These are phyloP conservation scores for Auriculariales sp. DNA, from an alignment of 768 basidiomycete species.

Conservation along the genomic window DNA sequence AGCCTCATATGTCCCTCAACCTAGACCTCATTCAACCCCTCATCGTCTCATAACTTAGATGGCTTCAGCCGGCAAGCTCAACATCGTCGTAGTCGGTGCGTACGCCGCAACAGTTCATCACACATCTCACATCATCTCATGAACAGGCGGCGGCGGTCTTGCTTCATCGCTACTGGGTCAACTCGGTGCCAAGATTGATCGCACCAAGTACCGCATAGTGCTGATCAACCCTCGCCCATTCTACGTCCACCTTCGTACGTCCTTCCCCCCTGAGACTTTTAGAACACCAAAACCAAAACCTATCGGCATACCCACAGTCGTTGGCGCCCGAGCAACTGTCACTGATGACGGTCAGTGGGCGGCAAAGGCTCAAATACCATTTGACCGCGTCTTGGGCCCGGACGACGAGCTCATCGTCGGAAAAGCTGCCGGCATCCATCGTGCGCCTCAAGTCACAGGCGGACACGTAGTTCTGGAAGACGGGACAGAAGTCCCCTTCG, in stretches of 20 bases:
- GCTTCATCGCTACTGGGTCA: no score
- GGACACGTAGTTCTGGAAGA: conserved; percentile 35
- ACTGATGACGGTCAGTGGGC: conserved; percentile 29
- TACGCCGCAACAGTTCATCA: no score
- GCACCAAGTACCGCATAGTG: conserved; percentile 32
- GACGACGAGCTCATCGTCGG: conserved; percentile 25
- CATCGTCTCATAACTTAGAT: no score
- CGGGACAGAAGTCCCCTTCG: conserved; percentile 36
- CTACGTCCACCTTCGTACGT: conserved; percentile 32
- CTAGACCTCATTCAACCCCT: no score
- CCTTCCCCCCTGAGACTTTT: neutral
- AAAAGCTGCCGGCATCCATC: conserved; percentile 14
- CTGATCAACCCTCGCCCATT: conserved; percentile 41
- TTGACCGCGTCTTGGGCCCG: conserved; percentile 32
- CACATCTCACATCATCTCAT: no score
- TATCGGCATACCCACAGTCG: no score
- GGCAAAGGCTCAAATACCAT: conserved; percentile 32
- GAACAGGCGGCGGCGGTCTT: no score
- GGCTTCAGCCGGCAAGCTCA: no score
- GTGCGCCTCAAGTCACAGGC: conserved; percentile 15
- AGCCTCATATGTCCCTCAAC: no score
- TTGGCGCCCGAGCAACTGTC: conserved; percentile 35
- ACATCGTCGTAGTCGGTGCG: no score
- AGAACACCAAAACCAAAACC: neutral
- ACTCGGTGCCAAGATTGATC: conserved; percentile 25